phyloP scores from a whole-genome alignment of 75 land plant species.

The Picea sitchensis region DNA sequence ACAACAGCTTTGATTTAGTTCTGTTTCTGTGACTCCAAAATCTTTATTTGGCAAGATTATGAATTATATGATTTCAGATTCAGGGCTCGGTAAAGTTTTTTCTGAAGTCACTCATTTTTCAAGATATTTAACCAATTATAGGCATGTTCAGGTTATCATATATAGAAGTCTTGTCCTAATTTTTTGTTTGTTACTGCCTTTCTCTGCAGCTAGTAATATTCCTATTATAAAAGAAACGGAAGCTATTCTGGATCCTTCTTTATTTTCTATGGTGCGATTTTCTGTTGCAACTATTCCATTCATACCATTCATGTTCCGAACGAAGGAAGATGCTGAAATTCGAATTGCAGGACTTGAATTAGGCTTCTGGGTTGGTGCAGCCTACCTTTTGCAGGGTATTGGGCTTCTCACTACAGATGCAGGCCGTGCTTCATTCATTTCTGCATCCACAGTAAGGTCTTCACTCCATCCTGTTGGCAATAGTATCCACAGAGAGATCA shows the following conservation, averaged over 20 bases:
- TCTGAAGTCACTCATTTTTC: neutral
- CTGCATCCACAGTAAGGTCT: conserved; percentile 69
- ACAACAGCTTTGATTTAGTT: neutral
- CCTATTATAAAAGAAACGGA: conserved; percentile 79
- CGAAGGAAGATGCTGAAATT: conserved; percentile 31
- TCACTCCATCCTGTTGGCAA: neutral
- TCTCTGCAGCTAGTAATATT: conserved; percentile 65
- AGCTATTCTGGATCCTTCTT: conserved; percentile 61
- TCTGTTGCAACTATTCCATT: conserved; percentile 67
- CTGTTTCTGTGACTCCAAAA: neutral
- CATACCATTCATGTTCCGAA: conserved; percentile 51
- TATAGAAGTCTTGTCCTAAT: neutral
- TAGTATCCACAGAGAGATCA: neutral
- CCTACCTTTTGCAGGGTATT: conserved; percentile 71
- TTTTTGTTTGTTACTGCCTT: neutral
- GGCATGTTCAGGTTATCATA: neutral
- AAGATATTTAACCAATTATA: neutral
- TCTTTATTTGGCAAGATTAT: neutral
- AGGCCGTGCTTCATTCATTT: conserved; percentile 78
- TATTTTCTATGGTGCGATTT: conserved; percentile 70
- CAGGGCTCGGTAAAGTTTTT: neutral
- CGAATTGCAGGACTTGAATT: conserved; percentile 69
- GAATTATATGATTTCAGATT: neutral
- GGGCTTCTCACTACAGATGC: conserved; percentile 87
- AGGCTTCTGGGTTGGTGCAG: conserved; percentile 81